Evolutionary conservation across 345 rosid genomes (phyloP), one percentile per base, ranked within the genome.

Genomic region (Reutealis trisperma): DNA sequence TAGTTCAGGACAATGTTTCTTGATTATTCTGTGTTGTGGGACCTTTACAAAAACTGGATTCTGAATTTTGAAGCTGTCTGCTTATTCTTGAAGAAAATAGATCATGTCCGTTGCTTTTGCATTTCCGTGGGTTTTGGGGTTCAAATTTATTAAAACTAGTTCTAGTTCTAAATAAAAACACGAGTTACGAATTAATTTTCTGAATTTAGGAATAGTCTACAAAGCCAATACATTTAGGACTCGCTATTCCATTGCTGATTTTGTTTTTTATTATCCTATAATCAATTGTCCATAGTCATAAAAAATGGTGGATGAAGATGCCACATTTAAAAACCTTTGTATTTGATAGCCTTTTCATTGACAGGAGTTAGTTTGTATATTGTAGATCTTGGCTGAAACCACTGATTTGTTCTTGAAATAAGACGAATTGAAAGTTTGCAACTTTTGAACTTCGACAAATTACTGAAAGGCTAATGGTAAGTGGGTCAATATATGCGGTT

Each of bases 381-480:
- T 15, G 67, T 55, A 1, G 18, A 16, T 19, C 19, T 27, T 34
- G 37, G 60, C 51, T 63, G 41, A 52, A 52, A 30, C 16, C 58
- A 27, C 16, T 67, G 32, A 22, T 67, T 47, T 54, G 25, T 21
- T 73, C 74, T 62, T 73, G 69, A 60, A 47, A 49, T 60, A 24
- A 49, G 61, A 47, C 67, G 57, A 59, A 18, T 6, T 22, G 41
- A n/a, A 21, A 57, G 64, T 41, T 65, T 63, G 10, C 52, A 37
- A n/a, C 15, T 51, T 61, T 64, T 63, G 49, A 47, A 22, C 27
- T 24, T 25, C 22, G 25, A 51, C 57, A 73, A 13, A 66, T 37
- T 9, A 6, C 8, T 52, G 62, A 45, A 61, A 12, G 18, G 44
- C 3, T 37, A 67, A 63, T 41, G 54, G 25, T 6, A 42, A 42